Percentiles rank a stretch among this genome's conserved stretches.
phyloP scores from a whole-genome alignment of 768 basidiomycete genomes.

The Kwoniella dejecticola region DNA sequence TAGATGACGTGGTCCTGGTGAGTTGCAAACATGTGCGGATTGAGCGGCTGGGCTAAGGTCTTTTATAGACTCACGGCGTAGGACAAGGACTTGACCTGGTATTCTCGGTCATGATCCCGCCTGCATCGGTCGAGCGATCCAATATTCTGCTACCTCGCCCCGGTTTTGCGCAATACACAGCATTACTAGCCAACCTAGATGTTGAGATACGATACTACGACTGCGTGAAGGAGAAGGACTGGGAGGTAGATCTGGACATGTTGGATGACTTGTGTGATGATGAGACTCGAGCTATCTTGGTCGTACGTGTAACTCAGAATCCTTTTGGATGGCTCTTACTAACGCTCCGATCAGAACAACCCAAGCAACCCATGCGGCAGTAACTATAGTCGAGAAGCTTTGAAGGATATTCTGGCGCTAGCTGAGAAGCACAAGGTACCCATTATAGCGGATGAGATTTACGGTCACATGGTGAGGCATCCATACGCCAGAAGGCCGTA shows the following conservation, averaged over 20 bases:
- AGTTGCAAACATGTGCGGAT: slow-evolving; percentile 1
- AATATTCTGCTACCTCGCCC: slow-evolving; percentile 56
- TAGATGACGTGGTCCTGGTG: slow-evolving; percentile 48
- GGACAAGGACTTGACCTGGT: slow-evolving; percentile 55
- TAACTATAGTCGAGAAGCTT: slow-evolving; percentile 51
- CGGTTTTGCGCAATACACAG: slow-evolving; percentile 55
- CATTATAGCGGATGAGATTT: slow-evolving; percentile 56
- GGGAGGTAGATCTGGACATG: slow-evolving; percentile 54
- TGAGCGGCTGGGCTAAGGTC: background rate
- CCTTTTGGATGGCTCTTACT: background rate
- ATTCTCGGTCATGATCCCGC: slow-evolving; percentile 50
- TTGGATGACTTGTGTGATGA: slow-evolving; percentile 54
- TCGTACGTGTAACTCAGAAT: slow-evolving; percentile 42
- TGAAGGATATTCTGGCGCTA: slow-evolving; percentile 46
- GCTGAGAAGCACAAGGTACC: slow-evolving; percentile 50
- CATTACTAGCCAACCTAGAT: slow-evolving; percentile 43
- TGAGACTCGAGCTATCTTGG: slow-evolving; percentile 51
- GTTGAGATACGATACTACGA: slow-evolving; percentile 55
- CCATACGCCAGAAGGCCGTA: background rate
- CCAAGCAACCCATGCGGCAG: slow-evolving; percentile 56
- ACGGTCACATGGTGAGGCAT: slow-evolving; percentile 48
- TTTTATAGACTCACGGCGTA: slow-evolving; percentile 52
- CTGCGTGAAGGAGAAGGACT: slow-evolving; percentile 51
- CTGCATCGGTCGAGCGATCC: slow-evolving; percentile 31
- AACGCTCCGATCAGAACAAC: slow-evolving; percentile 44